Conservation (phyloP, 2,329 filamentous ascomycete genomes). For the Colletotrichum orbiculare region DNA sequence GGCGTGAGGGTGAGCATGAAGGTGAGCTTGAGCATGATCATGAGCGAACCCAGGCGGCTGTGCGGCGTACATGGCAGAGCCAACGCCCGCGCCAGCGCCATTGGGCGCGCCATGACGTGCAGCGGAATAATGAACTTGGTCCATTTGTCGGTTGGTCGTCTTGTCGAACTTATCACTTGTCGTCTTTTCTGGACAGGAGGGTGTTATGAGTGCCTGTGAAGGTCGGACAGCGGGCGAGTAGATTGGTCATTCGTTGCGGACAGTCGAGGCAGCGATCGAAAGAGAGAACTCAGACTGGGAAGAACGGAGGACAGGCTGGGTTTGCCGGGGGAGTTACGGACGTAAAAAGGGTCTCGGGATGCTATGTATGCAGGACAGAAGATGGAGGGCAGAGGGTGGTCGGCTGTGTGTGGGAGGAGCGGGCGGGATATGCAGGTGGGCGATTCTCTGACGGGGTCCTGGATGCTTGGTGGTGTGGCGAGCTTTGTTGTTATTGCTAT, state of each 20-base stretch:
- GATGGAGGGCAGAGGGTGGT: constrained; percentile 5
- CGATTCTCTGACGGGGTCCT: constrained; percentile 15
- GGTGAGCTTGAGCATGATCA: constrained; percentile 9
- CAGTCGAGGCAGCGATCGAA: constrained; percentile 9
- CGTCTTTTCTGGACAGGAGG: constrained; percentile 28
- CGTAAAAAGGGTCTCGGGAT: constrained; percentile 35
- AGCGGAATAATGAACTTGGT: constrained; percentile 33
- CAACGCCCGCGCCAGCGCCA: constrained; percentile 21
- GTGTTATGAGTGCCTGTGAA: constrained; percentile 34
- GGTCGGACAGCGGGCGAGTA: constrained; percentile 14
- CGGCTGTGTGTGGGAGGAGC: constrained; percentile 21
- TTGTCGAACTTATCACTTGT: constrained; percentile 20
- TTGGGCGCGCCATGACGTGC: constrained; percentile 37
- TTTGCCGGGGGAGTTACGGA: constrained; percentile 34
- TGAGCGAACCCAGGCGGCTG: constrained; percentile 27
- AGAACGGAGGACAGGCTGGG: constrained; percentile 23
- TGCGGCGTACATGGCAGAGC: constrained; percentile 25
- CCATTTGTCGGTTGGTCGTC: constrained; percentile 30
- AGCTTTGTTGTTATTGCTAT: constrained; percentile 7
- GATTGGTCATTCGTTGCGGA: constrained; percentile 29
- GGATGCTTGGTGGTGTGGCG: constrained; percentile 4
- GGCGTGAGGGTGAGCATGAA: constrained; percentile 21
- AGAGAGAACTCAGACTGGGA: constrained; percentile 23
- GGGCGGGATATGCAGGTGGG: constrained; percentile 32
- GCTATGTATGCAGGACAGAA: constrained; percentile 17